phyloP scores from a whole-genome alignment of 192 early-diverging fungal genomes.

The Linnemannia zychae region DNA sequence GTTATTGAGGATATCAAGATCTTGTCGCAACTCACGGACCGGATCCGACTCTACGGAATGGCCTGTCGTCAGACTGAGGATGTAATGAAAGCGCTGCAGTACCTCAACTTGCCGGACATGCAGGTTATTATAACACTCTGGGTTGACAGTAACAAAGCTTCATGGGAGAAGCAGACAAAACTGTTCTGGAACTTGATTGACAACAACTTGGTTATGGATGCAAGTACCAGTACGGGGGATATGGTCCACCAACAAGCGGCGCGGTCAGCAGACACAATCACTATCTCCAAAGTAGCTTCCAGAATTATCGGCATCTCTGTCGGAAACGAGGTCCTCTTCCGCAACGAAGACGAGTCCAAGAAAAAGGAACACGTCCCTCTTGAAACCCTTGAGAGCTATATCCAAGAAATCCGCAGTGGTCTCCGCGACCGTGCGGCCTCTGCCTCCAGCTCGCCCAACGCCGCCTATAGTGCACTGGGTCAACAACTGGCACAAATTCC shows the following conservation, averaged over 20 bases:
- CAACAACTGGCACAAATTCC: slow-evolving; percentile 42
- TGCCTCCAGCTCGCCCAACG: slow-evolving; percentile 35
- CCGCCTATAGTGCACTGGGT: slow-evolving; percentile 58
- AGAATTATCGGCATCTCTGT: slow-evolving; percentile 69
- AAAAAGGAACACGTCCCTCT: slow-evolving; percentile 19
- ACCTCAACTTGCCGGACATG: slow-evolving; percentile 65
- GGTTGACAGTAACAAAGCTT: slow-evolving; percentile 66
- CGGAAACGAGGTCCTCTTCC: slow-evolving; percentile 74
- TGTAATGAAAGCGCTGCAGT: slow-evolving; percentile 71
- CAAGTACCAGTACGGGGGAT: slow-evolving; percentile 37
- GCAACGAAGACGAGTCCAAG: slow-evolving; percentile 59
- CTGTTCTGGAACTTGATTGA: slow-evolving; percentile 48
- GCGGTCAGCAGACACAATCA: slow-evolving; percentile 44
- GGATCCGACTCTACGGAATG: slow-evolving; percentile 75
- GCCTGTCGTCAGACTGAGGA: slow-evolving; percentile 75
- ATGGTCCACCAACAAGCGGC: slow-evolving; percentile 49
- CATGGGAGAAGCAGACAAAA: slow-evolving; percentile 50
- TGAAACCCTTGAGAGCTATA: slow-evolving; percentile 60
- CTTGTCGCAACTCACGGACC: slow-evolving; percentile 65
- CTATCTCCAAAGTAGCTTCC: slow-evolving; percentile 50
- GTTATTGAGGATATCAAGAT: slow-evolving; percentile 73
- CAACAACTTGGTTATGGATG: slow-evolving; percentile 18
- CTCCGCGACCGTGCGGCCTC: slow-evolving; percentile 57
- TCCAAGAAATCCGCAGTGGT: slow-evolving; percentile 59
- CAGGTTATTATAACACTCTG: slow-evolving; percentile 73